Evolutionary conservation across 2,329 filamentous ascomycete genomes (phyloP), one percentile per base, ranked within the genome.

Genomic region (Ceratocystiopsis sp.): DNA sequence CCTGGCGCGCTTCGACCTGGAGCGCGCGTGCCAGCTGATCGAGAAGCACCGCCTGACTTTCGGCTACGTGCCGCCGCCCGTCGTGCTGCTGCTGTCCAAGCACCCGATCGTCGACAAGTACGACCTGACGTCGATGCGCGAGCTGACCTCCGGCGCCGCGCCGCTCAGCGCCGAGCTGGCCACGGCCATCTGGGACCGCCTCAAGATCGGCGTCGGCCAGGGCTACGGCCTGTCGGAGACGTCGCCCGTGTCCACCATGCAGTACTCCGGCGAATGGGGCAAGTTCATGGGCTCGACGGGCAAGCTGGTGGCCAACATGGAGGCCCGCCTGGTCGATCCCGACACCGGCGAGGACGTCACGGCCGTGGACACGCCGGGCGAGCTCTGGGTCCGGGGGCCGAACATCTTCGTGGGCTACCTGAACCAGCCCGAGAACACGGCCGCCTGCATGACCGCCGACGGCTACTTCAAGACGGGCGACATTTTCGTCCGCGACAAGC

Each of bases 381-480:
- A 86, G 59, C 62, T 86, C 1, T 82, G 84, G 67, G 67, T 91
- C 42, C 77, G 77, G 45, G 85, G 85, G 0, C 84, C 84, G 0
- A 91, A 91, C 48, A 65, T 89, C 16, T 87, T 87, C 62, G 67
- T 73, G 51, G 85, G 83, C 1, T 93, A 89, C 55, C 68, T 80
- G 51, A 84, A 85, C 53, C 81, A 82, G 45, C 71, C 75, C 0
- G 72, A 80, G 48, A 74, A 78, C 3, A 85, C 84, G 3, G 66
- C 64, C 3, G 77, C 84, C 38, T 77, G 80, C 0, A 75, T 91
- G 48, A 82, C 80, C 3, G 51, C 64, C 0, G 84, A 93, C 50
- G 84, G 84, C 1, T 95, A 78, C 65, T 94, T 93, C 69, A 87
- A 80, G 60, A 94, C 87, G 0, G 87, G 87, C 2, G 87, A 95